Evolutionary conservation across 2,329 filamentous ascomycete species (phyloP).

Genomic region (Colletotrichum noveboracense): DNA sequence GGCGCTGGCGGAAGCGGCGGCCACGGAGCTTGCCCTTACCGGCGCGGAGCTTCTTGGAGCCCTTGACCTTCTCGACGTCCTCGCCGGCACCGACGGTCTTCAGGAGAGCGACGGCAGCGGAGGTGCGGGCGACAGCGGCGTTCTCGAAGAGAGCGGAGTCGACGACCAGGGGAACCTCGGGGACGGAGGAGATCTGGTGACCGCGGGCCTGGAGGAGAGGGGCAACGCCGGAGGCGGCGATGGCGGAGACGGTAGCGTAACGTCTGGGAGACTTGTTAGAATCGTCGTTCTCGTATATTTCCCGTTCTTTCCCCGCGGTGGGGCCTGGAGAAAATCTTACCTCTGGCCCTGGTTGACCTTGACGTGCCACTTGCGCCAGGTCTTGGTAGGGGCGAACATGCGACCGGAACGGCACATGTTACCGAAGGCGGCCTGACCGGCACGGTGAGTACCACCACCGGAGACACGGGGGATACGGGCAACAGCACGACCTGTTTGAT

Average conservation of each 20-base stretch:
- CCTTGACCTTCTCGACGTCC: conserved; percentile 95
- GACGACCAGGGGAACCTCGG: conserved; percentile 96
- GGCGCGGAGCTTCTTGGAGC: conserved; percentile 94
- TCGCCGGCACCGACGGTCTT: conserved; percentile 88
- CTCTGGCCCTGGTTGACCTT: conserved; percentile 99
- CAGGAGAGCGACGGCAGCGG: conserved; percentile 84
- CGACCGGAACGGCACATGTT: conserved; percentile 99
- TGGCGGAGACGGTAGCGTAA: conserved; percentile 95
- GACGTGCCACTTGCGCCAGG: conserved; percentile 99
- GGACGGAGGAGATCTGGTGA: conserved; percentile 89
- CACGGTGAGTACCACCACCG: conserved; percentile 99
- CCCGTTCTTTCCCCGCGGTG: background rate
- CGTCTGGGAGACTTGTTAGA: conserved; percentile 61
- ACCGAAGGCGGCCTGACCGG: conserved; percentile 99
- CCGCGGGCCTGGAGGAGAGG: conserved; percentile 96
- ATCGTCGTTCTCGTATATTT: background rate
- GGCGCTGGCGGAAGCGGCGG: conserved; percentile 96
- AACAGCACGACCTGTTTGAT: conserved; percentile 84
- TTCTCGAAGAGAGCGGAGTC: conserved; percentile 88
- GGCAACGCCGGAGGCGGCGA: conserved; percentile 94
- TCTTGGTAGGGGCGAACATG: conserved; percentile 99
- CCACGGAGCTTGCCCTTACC: conserved; percentile 99
- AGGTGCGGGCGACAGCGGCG: conserved; percentile 84
- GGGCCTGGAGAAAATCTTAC: conserved; percentile 54
- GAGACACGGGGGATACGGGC: conserved; percentile 99